These are phyloP conservation scores for Clarireedia hainanense DNA, from an alignment of 2,329 filamentous ascomycete species.

Conservation along the genomic window DNA sequence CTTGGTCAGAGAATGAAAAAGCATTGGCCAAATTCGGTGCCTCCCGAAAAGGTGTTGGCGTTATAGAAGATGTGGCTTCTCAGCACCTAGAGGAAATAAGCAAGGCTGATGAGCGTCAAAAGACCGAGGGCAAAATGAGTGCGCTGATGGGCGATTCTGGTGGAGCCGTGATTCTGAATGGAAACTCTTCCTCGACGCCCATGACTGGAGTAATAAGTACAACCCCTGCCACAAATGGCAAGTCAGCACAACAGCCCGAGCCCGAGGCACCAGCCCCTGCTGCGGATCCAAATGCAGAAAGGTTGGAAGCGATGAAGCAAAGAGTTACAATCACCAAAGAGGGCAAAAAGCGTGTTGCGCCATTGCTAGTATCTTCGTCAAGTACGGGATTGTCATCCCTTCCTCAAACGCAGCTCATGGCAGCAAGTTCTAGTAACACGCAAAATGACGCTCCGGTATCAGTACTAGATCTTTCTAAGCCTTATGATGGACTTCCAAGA, in stretches of 20 bases:
- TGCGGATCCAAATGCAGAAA: constrained; percentile 46
- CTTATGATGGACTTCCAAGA: constrained; percentile 85
- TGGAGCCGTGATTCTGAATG: constrained; percentile 25
- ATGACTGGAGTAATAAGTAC: constrained; percentile 18
- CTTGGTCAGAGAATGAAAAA: constrained; percentile 83
- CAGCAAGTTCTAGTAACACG: constrained; percentile 57
- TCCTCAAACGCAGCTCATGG: constrained; percentile 81
- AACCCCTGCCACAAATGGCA: constrained; percentile 19
- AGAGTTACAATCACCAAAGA: constrained; percentile 93
- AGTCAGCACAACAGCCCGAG: constrained; percentile 27
- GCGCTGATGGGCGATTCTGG: constrained; percentile 88
- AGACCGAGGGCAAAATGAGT: constrained; percentile 91
- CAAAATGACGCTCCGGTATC: constrained; percentile 71
- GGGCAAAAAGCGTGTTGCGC: constrained; percentile 91
- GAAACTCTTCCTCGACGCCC: constrained; percentile 20
- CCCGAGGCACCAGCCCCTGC: constrained; percentile 29
- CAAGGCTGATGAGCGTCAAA: constrained; percentile 82
- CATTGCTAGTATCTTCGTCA: constrained; percentile 83
- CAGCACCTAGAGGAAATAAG: constrained; percentile 82
- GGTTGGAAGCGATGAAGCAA: constrained; percentile 70
- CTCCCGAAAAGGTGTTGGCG: constrained; percentile 78
- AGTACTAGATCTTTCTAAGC: constrained; percentile 83
- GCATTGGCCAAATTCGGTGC: constrained; percentile 88
- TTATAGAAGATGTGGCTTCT: constrained; percentile 87
- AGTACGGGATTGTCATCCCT: constrained; percentile 81